phyloP scores from a whole-genome alignment of 257 asterid genomes.

The Plantago ovata region DNA sequence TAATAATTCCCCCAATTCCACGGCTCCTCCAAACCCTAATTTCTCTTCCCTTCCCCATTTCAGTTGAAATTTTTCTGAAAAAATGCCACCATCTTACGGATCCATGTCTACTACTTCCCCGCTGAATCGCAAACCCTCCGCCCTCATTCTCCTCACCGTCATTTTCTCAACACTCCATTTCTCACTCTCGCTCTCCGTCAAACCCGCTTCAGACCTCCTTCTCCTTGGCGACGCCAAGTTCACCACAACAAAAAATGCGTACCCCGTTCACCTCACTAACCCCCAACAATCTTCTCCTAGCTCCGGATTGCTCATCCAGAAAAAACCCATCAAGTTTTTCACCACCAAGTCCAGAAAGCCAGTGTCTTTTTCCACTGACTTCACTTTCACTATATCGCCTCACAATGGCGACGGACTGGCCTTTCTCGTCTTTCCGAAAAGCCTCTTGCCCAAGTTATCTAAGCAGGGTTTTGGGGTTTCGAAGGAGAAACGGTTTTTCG shows the following conservation, averaged over 20 bases:
- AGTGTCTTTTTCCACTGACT: slow-evolving; percentile 64
- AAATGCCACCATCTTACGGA: slow-evolving; percentile 7
- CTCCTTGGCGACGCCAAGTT: slow-evolving; percentile 61
- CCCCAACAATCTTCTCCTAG: slow-evolving; percentile 39
- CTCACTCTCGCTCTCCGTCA: slow-evolving; percentile 41
- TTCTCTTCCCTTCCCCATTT: not conserved
- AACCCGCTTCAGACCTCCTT: slow-evolving; percentile 39
- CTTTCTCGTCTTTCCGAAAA: slow-evolving; percentile 45
- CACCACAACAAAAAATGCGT: slow-evolving; percentile 15
- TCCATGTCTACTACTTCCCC: not conserved
- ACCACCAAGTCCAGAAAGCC: slow-evolving; percentile 36
- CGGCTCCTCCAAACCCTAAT: slow-evolving; percentile 15
- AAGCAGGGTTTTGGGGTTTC: slow-evolving; percentile 39
- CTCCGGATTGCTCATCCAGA: slow-evolving; percentile 59
- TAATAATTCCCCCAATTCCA: not conserved
- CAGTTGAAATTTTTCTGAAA: not conserved
- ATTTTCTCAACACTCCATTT: slow-evolving; percentile 25
- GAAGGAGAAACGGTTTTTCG: slow-evolving; percentile 41
- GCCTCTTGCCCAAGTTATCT: slow-evolving; percentile 29
- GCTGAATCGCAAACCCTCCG: not conserved
- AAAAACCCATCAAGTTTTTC: slow-evolving; percentile 44
- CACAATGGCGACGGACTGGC: slow-evolving; percentile 60
- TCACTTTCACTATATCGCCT: slow-evolving; percentile 65
- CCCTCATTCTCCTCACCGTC: slow-evolving; percentile 24
- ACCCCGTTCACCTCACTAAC: slow-evolving; percentile 51